Percentiles rank a stretch among this genome's conserved stretches.
phyloP scores from a whole-genome alignment of 2,329 filamentous ascomycete genomes.

The Teratosphaeria gauchensis region DNA sequence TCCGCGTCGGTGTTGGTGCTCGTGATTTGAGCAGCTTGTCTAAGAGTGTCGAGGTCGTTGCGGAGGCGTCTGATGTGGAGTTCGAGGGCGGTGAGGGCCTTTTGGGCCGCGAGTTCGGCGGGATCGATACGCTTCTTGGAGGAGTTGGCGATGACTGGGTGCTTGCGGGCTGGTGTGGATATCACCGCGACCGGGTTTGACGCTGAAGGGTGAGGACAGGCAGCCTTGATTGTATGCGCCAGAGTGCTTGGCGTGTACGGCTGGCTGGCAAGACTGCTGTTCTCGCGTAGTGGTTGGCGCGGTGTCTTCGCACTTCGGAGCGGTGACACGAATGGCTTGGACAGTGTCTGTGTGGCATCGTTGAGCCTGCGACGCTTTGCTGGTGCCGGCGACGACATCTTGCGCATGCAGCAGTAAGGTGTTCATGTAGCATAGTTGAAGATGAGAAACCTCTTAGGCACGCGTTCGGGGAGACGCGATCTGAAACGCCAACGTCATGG shows the following conservation, averaged over 20 bases:
- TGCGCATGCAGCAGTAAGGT: not conserved
- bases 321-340: slow-evolving; percentile 65
- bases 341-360: slow-evolving; percentile 47
- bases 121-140: slow-evolving; percentile 12
- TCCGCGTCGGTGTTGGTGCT: slow-evolving; percentile 41
- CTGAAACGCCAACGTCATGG: not conserved
- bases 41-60: slow-evolving; percentile 41
- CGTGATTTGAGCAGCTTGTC: slow-evolving; percentile 46
- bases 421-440: not conserved
- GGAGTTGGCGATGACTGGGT: slow-evolving; percentile 19
- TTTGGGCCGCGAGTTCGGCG: slow-evolving; percentile 16
- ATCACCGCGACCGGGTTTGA: slow-evolving; percentile 3
- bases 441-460: not conserved
- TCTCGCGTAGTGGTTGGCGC: slow-evolving; percentile 9
- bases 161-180: slow-evolving; percentile 27
- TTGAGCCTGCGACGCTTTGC: slow-evolving; percentile 55
- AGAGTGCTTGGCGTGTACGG: slow-evolving; percentile 21
- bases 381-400: slow-evolving; percentile 41
- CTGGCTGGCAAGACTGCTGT: slow-evolving; percentile 8
- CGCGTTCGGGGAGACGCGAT: not conserved
- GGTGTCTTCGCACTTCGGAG: slow-evolving; percentile 40
- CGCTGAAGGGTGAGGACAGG: not conserved
- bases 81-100: slow-evolving; percentile 17
- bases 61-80: slow-evolving; percentile 30
- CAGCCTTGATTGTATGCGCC: slow-evolving; percentile 17